A percentile compares a stretch with the other conserved stretches of the same genome.
These are phyloP conservation scores for Primulina eburnea DNA, from an alignment of 257 asterid species.

Conservation along the genomic window DNA sequence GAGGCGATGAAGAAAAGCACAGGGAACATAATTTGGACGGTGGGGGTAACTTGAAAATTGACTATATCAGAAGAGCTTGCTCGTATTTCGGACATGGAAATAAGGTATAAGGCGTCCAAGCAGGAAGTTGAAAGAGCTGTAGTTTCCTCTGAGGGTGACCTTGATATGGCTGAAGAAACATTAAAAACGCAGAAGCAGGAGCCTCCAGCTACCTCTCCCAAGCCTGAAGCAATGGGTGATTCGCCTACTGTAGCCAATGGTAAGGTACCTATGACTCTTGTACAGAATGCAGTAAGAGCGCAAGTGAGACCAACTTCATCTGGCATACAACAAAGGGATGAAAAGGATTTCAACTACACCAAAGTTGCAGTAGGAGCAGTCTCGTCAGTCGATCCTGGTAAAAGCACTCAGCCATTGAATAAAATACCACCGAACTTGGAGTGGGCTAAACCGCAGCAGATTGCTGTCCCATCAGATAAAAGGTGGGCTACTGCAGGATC, in stretches of 20 bases:
- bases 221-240: slow-evolving; percentile 65
- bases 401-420: slow-evolving; percentile 48
- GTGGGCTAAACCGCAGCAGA: slow-evolving; percentile 62
- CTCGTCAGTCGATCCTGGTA: slow-evolving; percentile 54
- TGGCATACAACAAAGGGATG: slow-evolving; percentile 51
- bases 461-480: slow-evolving; percentile 50
- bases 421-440: slow-evolving; percentile 58
- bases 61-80: slow-evolving; percentile 89
- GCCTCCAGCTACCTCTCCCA: slow-evolving; percentile 42
- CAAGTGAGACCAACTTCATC: slow-evolving; percentile 42
- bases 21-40: slow-evolving; percentile 48
- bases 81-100: slow-evolving; percentile 63
- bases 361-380: slow-evolving; percentile 45
- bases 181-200: slow-evolving; percentile 74
- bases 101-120: slow-evolving; percentile 63
- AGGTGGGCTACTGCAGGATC: slow-evolving; percentile 52
- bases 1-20: slow-evolving; percentile 49
- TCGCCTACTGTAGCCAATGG: slow-evolving; percentile 43
- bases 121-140: slow-evolving; percentile 92
- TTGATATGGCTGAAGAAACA: slow-evolving; percentile 77
- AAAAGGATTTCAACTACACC: slow-evolving; percentile 67
- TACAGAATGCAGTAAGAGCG: slow-evolving; percentile 38
- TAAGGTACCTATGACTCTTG: slow-evolving; percentile 36
- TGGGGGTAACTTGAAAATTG: slow-evolving; percentile 76
- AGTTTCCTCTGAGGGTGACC: slow-evolving; percentile 85